Percentiles rank a stretch among this genome's conserved stretches.
These are phyloP conservation scores for Microcyclosporella mali DNA, from an alignment of 2,329 filamentous ascomycete genomes.

Conservation along the genomic window DNA sequence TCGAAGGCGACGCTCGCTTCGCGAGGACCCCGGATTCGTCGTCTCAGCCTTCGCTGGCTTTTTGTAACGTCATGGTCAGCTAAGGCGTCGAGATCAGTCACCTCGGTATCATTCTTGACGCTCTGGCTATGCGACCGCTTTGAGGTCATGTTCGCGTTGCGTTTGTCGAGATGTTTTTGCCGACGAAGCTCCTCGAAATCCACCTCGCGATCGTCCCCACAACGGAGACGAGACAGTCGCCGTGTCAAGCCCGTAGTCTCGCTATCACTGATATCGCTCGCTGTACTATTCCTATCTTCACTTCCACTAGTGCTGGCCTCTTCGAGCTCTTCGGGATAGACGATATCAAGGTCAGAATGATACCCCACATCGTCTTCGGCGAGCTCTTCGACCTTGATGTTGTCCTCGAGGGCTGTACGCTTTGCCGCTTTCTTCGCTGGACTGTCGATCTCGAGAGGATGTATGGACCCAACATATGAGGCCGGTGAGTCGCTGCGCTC, in stretches of 20 bases:
- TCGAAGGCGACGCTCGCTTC: constrained; percentile 19
- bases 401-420: constrained; percentile 17
- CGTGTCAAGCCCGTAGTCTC: constrained; percentile 14
- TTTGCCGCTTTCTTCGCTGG: constrained; percentile 26
- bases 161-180: constrained; percentile 38
- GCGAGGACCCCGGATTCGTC: constrained; percentile 36
- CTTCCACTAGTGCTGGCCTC: constrained; percentile 23
- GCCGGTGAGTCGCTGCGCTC: constrained; percentile 29
- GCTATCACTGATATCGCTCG: constrained; percentile 24
- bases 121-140: constrained; percentile 44
- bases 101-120: constrained; percentile 39
- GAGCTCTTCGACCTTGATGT: constrained; percentile 41
- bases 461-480: constrained; percentile 29
- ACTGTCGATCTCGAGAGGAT: constrained; percentile 33
- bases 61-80: constrained; percentile 35
- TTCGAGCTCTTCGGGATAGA: constrained; percentile 37
- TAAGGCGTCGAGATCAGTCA: constrained; percentile 37
- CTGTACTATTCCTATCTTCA: constrained; percentile 23
- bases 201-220: constrained; percentile 18
- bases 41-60: constrained; percentile 38
- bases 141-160: constrained; percentile 33
- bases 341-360: constrained; percentile 38
- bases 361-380: constrained; percentile 32
- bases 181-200: constrained; percentile 20
- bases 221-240: constrained; percentile 19